Percentiles rank a stretch among this genome's conserved stretches.
phyloP scores from a whole-genome alignment of 2,329 filamentous ascomycete genomes.

The Ploettnerulaceae sp. region DNA sequence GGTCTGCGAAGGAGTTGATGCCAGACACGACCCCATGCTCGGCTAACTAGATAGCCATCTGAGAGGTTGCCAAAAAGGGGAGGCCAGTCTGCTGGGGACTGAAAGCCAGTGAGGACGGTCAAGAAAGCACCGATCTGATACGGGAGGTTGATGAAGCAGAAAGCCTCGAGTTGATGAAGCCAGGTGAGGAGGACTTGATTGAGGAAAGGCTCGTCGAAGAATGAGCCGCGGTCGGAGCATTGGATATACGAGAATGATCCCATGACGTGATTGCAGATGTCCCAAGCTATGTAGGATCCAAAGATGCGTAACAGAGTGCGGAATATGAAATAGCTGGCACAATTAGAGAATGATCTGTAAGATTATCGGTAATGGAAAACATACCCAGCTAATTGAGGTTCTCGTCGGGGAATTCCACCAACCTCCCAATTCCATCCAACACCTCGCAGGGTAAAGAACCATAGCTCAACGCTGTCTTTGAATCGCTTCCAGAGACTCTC shows the following conservation, averaged over 20 bases:
- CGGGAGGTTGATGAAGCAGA: slow-evolving; percentile 12
- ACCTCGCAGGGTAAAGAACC: slow-evolving; percentile 7
- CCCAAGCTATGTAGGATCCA: slow-evolving; percentile 1
- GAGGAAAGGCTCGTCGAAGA: slow-evolving; percentile 5
- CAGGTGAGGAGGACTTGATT: slow-evolving; percentile 12
- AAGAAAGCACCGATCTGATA: slow-evolving; percentile 9
- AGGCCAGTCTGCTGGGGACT: slow-evolving; percentile 6
- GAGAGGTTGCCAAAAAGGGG: slow-evolving; percentile 8
- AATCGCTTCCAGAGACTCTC: neutral
- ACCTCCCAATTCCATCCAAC: slow-evolving; percentile 14
- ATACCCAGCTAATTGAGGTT: slow-evolving; percentile 1
- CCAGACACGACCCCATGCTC: slow-evolving; percentile 10
- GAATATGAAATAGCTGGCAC: slow-evolving; percentile 5
- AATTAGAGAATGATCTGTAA: neutral
- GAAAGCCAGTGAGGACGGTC: neutral
- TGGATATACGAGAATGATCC: neutral
- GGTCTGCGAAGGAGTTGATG: slow-evolving; percentile 8
- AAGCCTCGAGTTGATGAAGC: slow-evolving; percentile 15
- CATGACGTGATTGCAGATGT: slow-evolving; percentile 1
- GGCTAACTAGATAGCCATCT: slow-evolving; percentile 9
- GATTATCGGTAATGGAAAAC: neutral
- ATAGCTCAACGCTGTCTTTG: slow-evolving; percentile 9
- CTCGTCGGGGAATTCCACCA: slow-evolving; percentile 7
- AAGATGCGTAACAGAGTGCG: neutral
- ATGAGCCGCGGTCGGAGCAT: neutral